Evolutionary conservation across 805 yeast species (phyloP), one percentile per base, ranked within the genome.

Genomic region (Zygosaccharomyces rouxii): DNA sequence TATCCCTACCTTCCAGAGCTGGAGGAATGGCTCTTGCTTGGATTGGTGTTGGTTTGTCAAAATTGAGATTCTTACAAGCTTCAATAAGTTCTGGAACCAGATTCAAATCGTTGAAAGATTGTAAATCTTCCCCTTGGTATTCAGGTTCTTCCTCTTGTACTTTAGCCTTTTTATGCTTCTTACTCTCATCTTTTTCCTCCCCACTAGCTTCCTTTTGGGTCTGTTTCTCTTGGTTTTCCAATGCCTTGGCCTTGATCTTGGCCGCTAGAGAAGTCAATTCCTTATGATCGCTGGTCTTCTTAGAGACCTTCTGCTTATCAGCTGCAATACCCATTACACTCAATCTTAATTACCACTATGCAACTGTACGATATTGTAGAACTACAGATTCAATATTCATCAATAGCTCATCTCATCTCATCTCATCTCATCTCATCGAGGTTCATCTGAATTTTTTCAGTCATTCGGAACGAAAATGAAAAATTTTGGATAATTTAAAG

Each of bases 11-110:
- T 56, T 84, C 80, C 16, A 94, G 70, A 3, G 96, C 97, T 55
- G 86, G 85, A 1, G 98, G 98, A 53, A 92, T 86, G 10, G 97
- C 79, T 67, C 88, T 89, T 6, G 84, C 78, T 71, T 92, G 99
- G 66, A 92, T 94, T 9, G 98, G 96, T 0, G 98, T 90, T 37
- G 99, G 98, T 55, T 77, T 81, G 14, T 79, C 73, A 67, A 76
- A 94, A 49, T 88, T 85, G 71, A 94, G 71, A 28, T 76, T 75
- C 47, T 82, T 80, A 55, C 94, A 80, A 0, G 97, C 84, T 57
- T 88, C 94, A 26, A 87, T 68, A 21, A 94, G 74, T 59, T 87
- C 95, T 1, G 88, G 88, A 38, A 86, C 83, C 44, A 88, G 69
- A 13, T 84, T 79, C 47, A 86, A 70, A 29, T 83, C 83, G 13